Evolutionary conservation across 2,329 filamentous ascomycete species (phyloP).

Genomic region (Capronia americana): DNA sequence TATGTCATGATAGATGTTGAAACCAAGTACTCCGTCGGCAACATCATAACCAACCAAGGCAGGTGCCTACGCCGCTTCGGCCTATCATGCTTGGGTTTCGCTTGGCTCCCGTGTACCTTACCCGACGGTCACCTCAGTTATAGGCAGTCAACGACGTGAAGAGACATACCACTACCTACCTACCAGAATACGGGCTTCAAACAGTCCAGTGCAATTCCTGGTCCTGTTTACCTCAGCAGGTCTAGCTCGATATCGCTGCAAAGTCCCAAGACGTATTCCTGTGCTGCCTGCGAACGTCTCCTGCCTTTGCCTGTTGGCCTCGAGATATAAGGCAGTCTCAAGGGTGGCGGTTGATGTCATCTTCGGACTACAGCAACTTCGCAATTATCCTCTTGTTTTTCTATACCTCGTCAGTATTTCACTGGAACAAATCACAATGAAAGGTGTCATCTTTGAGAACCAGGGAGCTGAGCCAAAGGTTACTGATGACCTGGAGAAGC

Average conservation of each 20-base stretch:
- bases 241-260: background rate
- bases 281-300: background rate
- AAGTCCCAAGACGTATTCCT: background rate
- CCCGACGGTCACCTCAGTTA: background rate
- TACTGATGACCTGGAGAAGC: slow-evolving; percentile 38
- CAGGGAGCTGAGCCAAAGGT: slow-evolving; percentile 33
- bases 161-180: background rate
- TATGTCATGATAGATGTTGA: background rate
- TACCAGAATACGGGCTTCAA: background rate
- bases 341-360: background rate
- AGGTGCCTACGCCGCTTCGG: background rate
- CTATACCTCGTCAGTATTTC: background rate
- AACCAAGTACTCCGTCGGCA: background rate
- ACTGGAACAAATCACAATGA: slow-evolving; percentile 23
- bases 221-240: slow-evolving; percentile 9
- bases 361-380: background rate
- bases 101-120: background rate
- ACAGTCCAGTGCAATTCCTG: background rate
- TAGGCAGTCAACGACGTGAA: background rate
- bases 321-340: background rate
- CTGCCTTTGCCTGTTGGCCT: background rate
- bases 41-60: background rate
- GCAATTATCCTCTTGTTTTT: background rate
- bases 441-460: slow-evolving; percentile 31
- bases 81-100: background rate